Evolutionary conservation across 495 filamentous ascomycete genomes (phyloP).

Genomic region (Tuber umbilicatum): DNA sequence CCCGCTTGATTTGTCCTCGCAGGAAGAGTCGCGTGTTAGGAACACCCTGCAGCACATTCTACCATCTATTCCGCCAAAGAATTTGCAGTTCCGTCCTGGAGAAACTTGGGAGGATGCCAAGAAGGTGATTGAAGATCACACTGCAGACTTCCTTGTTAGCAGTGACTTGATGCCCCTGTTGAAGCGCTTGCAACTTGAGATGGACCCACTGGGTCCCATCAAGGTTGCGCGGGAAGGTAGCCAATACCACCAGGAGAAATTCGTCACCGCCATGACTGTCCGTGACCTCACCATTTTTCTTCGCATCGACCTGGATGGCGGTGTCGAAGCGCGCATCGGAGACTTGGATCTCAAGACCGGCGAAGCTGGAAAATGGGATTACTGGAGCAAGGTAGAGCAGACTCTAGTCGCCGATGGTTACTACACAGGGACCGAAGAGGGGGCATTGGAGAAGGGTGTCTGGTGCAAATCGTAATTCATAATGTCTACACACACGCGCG

Average conservation of each 20-base stretch:
- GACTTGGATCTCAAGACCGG: conserved; percentile 85
- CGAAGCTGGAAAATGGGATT: conserved; percentile 57
- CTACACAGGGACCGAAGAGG: conserved; percentile 56
- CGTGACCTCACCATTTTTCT: conserved; percentile 82
- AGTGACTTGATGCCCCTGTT: conserved; percentile 45
- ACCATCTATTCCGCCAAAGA: conserved; percentile 12
- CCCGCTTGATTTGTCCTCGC: conserved; percentile 44
- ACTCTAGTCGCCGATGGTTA: conserved; percentile 63
- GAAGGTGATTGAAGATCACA: conserved; percentile 10
- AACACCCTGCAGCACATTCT: conserved; percentile 42
- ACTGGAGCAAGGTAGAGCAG: conserved; percentile 65
- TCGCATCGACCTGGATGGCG: conserved; percentile 48
- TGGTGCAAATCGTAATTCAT: conserved; percentile 22
- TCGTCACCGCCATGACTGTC: conserved; percentile 67
- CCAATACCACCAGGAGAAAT: conserved; percentile 11
- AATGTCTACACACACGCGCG: neutral
- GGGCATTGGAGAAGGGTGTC: conserved; percentile 18
- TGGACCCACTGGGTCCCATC: conserved; percentile 48
- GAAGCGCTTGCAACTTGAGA: conserved; percentile 46
- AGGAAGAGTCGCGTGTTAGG: conserved; percentile 41
- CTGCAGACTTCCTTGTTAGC: conserved; percentile 30
- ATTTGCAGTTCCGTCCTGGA: conserved; percentile 5
- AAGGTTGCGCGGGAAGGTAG: conserved; percentile 4
- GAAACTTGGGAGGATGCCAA: conserved; percentile 20
- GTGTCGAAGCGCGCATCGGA: conserved; percentile 67